These are phyloP conservation scores for Suillus clintonianus DNA, from an alignment of 768 basidiomycete species.

Conservation along the genomic window DNA sequence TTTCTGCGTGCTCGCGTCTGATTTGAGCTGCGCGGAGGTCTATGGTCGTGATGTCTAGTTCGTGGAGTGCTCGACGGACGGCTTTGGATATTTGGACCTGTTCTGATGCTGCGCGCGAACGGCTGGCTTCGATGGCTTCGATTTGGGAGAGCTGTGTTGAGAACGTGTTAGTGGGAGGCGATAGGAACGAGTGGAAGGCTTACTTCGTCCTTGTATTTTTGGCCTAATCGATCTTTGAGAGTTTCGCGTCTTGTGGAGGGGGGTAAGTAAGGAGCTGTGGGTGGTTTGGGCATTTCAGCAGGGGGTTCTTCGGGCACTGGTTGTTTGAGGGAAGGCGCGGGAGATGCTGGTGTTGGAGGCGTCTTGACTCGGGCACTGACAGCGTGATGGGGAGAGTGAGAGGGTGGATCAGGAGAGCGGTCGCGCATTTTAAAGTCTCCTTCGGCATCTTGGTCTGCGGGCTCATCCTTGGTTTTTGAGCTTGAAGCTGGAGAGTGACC, in stretches of 20 bases:
- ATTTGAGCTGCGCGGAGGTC: constrained; percentile 62
- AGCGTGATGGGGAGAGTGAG: not conserved
- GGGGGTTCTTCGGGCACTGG: not conserved
- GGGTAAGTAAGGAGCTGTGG: constrained; percentile 33
- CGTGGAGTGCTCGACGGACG: constrained; percentile 54
- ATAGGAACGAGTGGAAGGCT: not conserved
- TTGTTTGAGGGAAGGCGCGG: constrained; percentile 8
- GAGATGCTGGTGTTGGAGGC: constrained; percentile 9
- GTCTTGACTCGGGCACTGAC: not conserved
- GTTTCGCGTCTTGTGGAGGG: constrained; percentile 24
- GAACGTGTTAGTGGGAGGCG: not conserved
- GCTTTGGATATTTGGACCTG: constrained; percentile 40
- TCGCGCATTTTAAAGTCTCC: constrained; percentile 17
- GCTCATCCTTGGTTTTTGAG: constrained; percentile 16
- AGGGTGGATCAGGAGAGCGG: constrained; percentile 23
- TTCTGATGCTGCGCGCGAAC: constrained; percentile 41
- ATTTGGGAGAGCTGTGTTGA: constrained; percentile 21
- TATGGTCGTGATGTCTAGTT: constrained; percentile 58
- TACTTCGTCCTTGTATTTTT: constrained; percentile 25
- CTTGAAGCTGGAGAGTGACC: not conserved
- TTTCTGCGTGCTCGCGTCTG: constrained; percentile 57
- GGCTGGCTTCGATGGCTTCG: constrained; percentile 39
- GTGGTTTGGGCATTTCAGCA: not conserved
- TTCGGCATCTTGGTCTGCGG: constrained; percentile 17
- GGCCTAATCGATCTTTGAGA: not conserved